phyloP scores from a whole-genome alignment of 2,329 filamentous ascomycete species.

The Pseudocercospora fuligena region DNA sequence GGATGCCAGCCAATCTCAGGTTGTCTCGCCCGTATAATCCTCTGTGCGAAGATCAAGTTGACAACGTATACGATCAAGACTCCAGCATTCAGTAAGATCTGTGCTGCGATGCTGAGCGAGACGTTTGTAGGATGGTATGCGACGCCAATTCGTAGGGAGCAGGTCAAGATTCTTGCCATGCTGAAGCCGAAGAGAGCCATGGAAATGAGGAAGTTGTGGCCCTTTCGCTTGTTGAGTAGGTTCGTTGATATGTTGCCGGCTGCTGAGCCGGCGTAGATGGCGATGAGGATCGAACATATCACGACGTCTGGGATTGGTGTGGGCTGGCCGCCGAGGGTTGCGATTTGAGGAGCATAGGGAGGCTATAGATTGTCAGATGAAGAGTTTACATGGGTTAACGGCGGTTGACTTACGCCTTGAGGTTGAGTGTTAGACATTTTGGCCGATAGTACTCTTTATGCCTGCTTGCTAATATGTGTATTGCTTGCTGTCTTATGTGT shows the following conservation, averaged over 20 bases:
- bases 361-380: conserved; percentile 25
- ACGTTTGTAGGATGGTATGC: conserved; percentile 37
- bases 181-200: conserved; percentile 50
- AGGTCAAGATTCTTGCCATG: conserved; percentile 49
- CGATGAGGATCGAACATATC: conserved; percentile 47
- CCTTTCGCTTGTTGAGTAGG: conserved; percentile 42
- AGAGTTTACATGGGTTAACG: background rate
- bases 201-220: conserved; percentile 50
- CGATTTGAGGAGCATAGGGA: conserved; percentile 36
- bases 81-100: conserved; percentile 40
- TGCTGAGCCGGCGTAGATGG: conserved; percentile 48
- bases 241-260: conserved; percentile 49
- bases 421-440: conserved; percentile 10
- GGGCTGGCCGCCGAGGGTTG: conserved; percentile 45
- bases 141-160: conserved; percentile 42
- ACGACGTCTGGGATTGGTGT: conserved; percentile 47
- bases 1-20: conserved; percentile 38
- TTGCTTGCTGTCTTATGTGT: background rate
- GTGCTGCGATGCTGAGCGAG: conserved; percentile 37
- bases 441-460: background rate
- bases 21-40: conserved; percentile 36
- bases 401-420: conserved; percentile 20
- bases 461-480: background rate
- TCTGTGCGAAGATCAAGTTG: conserved; percentile 37
- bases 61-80: conserved; percentile 40